Evolutionary conservation across 1,139 yeast species (phyloP), one percentile per base, ranked within the genome.

Genomic region (Citeromyces siamensis): DNA sequence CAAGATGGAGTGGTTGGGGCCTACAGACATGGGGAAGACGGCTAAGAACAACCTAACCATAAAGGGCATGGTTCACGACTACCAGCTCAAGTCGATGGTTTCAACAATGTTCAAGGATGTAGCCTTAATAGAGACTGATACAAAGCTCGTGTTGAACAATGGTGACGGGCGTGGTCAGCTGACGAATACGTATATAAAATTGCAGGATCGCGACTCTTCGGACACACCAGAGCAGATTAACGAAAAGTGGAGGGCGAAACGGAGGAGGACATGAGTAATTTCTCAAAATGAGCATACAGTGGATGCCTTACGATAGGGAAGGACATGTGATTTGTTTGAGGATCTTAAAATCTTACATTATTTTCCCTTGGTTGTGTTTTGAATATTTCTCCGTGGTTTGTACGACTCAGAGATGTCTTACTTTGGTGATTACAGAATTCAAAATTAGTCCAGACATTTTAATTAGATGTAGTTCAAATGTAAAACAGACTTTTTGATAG

Each of bases 91-190:
- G 41, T 43, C 63, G 0, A 48, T 46, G 2, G 41, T 55, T 44
- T 43, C 57, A 48, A 52, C 61, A 47, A 48, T 55, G 40, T 46
- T 58, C 55, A 44, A 53, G 52, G 56, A 48, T 35, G 42, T 49
- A 38, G 44, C 53, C 20, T 23, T 48, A 32, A 47, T 52, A 35
- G 54, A 57, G 45, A 14, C 43, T 46, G 16, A 41, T 38, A 32
- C 52, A 46, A 48, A 64, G 23, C 52, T 40, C 51, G 56, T 13
- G 47, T 49, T 51, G 46, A 77, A 78, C 49, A 48, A 70, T 1
- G 94, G 95, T 18, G 82, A 80, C 51, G 95, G 95, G 1, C 56
- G 60, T 27, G 88, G 88, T 1, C 66, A 75, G 39, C 62, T 71
- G 18, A 64, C 64, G 37, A 60, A 66, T 16, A 63, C 59, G 20